Base-by-base conservation (phyloP, 2,329 filamentous ascomycete genomes). In the Ascochyta viciae-villosae region DNA sequence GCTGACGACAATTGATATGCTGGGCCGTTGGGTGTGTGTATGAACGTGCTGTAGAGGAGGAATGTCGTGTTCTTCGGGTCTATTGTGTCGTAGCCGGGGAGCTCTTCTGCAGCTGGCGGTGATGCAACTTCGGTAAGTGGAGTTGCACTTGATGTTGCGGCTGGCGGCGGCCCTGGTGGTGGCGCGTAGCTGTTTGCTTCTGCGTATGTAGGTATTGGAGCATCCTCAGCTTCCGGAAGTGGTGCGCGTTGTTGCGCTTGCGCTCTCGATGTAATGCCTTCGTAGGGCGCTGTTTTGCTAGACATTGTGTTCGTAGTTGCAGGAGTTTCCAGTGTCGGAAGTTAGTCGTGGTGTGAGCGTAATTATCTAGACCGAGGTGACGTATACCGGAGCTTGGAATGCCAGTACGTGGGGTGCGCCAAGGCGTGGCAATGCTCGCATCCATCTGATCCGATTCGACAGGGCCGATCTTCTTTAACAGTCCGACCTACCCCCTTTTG, bases 1-100 rank as follows among this genome's bases (percentile, higher is more conserved):
- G 63, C 55, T 4, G 57, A 58, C 2, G 60, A 62, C 27, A 66
- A 40, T 24, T 66, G 65, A 47, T 65, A 66, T 26, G 52, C 58
- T 15, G 63, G 60, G 27, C 56, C 49, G n/a, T 45, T 34, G 19
- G 57, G 53, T 1, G 53, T 63, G 53, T 64, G 61, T 22, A 66
- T 64, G 54, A 67, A 66, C 13, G 63, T 67, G 33, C 55, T 52
- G 44, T 54, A 49, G 41, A 66, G 56, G 5, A 46, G 43, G 42
- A 64, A 66, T 31, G 52, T 59, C 2, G 63, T 66, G 42, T 63
- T 52, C 41, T 54, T 47, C 6, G 54, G 23, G 37, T 63, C 58
- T 50, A 65, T 54, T 37, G 57, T 41, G 35, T 63, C 51, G 47
- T 66, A 66, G 24, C 59, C 54, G 12, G 64, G 64, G 2, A 62